phyloP scores from a whole-genome alignment of 208 protist genomes.

The Hexamita inflata region DNA sequence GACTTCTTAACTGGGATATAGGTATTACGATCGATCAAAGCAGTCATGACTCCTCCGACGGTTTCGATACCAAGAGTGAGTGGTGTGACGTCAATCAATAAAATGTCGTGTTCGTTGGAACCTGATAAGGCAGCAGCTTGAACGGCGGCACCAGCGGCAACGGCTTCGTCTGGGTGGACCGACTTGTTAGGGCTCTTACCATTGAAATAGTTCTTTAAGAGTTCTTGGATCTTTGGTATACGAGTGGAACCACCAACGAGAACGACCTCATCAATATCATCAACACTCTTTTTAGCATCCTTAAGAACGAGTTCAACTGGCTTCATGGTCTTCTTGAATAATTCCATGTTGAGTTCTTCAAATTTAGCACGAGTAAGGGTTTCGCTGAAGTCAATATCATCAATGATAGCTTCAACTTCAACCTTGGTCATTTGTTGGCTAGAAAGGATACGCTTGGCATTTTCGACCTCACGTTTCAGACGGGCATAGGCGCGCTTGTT shows the following conservation, averaged over 20 bases:
- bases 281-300: slow-evolving; percentile 31
- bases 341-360: slow-evolving; percentile 51
- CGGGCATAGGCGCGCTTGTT: not conserved
- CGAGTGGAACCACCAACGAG: slow-evolving; percentile 43
- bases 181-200: slow-evolving; percentile 37
- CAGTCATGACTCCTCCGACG: slow-evolving; percentile 78
- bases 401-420: slow-evolving; percentile 37
- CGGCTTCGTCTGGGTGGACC: slow-evolving; percentile 44
- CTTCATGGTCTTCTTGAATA: slow-evolving; percentile 71
- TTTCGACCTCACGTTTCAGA: slow-evolving; percentile 24
- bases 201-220: slow-evolving; percentile 31
- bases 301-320: slow-evolving; percentile 72
- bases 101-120: slow-evolving; percentile 70
- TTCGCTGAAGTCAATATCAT: slow-evolving; percentile 38
- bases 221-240: slow-evolving; percentile 35
- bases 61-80: slow-evolving; percentile 92
- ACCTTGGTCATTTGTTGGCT: not conserved
- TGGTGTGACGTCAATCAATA: slow-evolving; percentile 91
- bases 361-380: slow-evolving; percentile 46
- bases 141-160: slow-evolving; percentile 36
- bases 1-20: slow-evolving; percentile 39
- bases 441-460: slow-evolving; percentile 39
- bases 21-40: slow-evolving; percentile 37
- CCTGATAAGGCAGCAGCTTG: slow-evolving; percentile 36
- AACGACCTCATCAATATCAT: slow-evolving; percentile 41